Evolutionary conservation across 768 basidiomycete species (phyloP), one percentile per base, ranked within the genome.

Genomic region (Exidia glandulosa): DNA sequence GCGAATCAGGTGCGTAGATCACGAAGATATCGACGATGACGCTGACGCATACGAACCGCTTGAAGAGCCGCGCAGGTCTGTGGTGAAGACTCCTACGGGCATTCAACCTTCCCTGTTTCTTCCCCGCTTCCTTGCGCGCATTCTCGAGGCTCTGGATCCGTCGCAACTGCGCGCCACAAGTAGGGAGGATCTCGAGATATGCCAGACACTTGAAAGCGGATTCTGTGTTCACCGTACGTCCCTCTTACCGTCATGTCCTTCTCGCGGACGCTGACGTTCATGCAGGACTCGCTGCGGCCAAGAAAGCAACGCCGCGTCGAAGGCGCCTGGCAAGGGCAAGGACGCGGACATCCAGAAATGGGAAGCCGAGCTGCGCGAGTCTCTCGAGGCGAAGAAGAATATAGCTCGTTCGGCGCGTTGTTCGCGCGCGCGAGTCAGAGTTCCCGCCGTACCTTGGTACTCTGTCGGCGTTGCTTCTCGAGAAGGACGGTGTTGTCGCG

Each of bases 301-400:
- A 87, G 66, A 69, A 70, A 10, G 77, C n/a, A n/a, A 75, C 1
- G 76, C 79, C 3, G 75, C 67, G 54, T 74, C 50, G 27, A 54
- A 54, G 10, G 50, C 25, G 69, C 72, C 72, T 2, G 79, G 73
- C 63, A 95, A 94, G 69, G 89, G 91, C 14, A 97, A 96, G 65
- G 88, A 86, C 60, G 83, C 88, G 4, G 91, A 90, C 34, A 88
- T 95, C 14, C 87, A 90, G 19, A 87, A 90, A 67, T 99, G 95
- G 95, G 96, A 99, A 62, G 87, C 86, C 30, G 94, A 99, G 62
- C 76, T 95, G 23, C 83, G 94, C 10, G 86, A 89, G 65, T 83
- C 86, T 0, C 76, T 97, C 1, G 89, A 89, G 5, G 81, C 74
- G 59, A 97, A 97, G 75, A 91, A 90, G 69, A 45, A n/a, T 97